A percentile compares a stretch with the other conserved stretches of the same genome.
Conservation (phyloP, 2,329 filamentous ascomycete species). For the Alternaria atra region DNA sequence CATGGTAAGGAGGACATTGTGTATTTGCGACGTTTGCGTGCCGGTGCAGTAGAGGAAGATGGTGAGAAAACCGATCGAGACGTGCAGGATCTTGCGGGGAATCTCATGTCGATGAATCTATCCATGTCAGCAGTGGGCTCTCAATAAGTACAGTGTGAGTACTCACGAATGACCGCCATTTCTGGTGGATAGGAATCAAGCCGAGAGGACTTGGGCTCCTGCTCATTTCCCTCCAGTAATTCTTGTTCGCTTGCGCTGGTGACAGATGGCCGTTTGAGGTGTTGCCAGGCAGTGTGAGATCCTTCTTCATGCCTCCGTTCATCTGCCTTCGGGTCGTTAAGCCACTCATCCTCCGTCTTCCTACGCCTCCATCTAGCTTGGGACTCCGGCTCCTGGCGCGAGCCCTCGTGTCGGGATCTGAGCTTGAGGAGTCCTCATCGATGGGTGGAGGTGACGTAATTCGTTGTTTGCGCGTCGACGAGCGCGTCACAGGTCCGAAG, state of each 20-base stretch:
- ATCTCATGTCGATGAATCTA: conserved; percentile 90
- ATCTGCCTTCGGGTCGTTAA: conserved; percentile 61
- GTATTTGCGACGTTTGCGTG: conserved; percentile 77
- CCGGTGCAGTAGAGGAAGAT: conserved; percentile 85
- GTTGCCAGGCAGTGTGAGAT: conserved; percentile 53
- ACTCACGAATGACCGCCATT: conserved; percentile 85
- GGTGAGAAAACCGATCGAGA: conserved; percentile 95
- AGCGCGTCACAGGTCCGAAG: conserved; percentile 79
- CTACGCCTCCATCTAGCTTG: conserved; percentile 52
- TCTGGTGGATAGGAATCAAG: conserved; percentile 91
- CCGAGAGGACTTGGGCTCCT: conserved; percentile 92
- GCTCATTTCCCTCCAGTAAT: conserved; percentile 87
- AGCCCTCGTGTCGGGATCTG: conserved; percentile 65
- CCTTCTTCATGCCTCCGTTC: conserved; percentile 48
- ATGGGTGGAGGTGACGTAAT: conserved; percentile 68
- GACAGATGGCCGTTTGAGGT: conserved; percentile 74
- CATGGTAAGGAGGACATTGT: conserved; percentile 81
- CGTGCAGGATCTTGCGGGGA: conserved; percentile 89
- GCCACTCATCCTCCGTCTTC: conserved; percentile 59
- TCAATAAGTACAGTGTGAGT: neutral
- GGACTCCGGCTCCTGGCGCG: conserved; percentile 72
- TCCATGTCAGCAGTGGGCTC: conserved; percentile 23
- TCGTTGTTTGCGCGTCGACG: conserved; percentile 68
- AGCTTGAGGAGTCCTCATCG: conserved; percentile 67
- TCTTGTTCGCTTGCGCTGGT: conserved; percentile 69